Evolutionary conservation across 192 early-diverging fungal genomes (phyloP).

Genomic region (Podila horticola): DNA sequence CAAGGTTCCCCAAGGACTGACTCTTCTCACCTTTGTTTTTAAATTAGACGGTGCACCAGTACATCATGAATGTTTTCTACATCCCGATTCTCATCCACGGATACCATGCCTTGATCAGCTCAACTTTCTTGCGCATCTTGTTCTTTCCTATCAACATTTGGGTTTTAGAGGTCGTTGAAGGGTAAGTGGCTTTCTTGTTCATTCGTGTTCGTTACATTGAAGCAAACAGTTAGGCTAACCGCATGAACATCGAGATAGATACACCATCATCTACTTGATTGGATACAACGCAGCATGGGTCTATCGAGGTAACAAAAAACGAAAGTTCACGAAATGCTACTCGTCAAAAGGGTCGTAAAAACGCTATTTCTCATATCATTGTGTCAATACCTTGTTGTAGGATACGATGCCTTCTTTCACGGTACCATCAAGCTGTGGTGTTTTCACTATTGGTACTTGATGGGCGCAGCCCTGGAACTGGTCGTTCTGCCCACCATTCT

Average conservation of each 20-base stretch:
- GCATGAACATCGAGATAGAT: not conserved
- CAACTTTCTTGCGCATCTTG: slow-evolving; percentile 24
- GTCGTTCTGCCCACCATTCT: slow-evolving; percentile 12
- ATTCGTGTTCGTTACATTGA: no score
- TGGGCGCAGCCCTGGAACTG: slow-evolving; percentile 39
- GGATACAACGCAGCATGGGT: slow-evolving; percentile 51
- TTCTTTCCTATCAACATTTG: slow-evolving; percentile 49
- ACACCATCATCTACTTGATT: slow-evolving; percentile 40
- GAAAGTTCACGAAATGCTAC: not conserved
- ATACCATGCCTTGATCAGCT: slow-evolving; percentile 36
- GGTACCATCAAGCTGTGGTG: slow-evolving; percentile 47
- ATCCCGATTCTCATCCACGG: slow-evolving; percentile 47
- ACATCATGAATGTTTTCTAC: slow-evolving; percentile 48
- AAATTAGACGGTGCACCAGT: slow-evolving; percentile 41
- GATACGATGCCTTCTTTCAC: slow-evolving; percentile 50
- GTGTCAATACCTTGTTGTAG: not conserved
- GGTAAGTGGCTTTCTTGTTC: slow-evolving; percentile 4
- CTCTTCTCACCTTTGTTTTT: not conserved
- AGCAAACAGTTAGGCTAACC: no score
- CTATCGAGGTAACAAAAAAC: slow-evolving; percentile 19
- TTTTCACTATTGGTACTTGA: slow-evolving; percentile 47
- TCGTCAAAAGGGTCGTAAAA: no score
- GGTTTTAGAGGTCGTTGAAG: slow-evolving; percentile 43
- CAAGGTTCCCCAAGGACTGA: not conserved
- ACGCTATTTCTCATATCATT: no score